Conservation (phyloP, 768 basidiomycete species). For the Russula sp. region DNA sequence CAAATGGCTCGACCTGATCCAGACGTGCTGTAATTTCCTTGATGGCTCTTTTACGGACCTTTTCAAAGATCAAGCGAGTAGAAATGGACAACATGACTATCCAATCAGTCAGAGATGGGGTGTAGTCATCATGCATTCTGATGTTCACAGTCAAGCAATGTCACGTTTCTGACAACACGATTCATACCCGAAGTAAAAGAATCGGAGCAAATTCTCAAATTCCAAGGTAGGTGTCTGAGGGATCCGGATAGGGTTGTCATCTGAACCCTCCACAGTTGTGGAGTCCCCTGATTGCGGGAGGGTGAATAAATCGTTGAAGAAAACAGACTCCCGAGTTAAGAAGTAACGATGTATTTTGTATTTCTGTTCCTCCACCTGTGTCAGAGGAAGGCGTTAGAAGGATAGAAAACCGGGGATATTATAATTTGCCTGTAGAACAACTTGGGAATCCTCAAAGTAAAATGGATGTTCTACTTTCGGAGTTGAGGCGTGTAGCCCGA, state of each 20-base stretch:
- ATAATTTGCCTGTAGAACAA: constrained; percentile 2
- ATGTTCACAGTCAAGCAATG: background rate
- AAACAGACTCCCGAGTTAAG: constrained; percentile 18
- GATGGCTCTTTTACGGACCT: constrained; percentile 16
- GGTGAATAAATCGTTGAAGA: constrained; percentile 18
- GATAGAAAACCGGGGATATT: background rate
- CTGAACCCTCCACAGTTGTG: constrained; percentile 17
- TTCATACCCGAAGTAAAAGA: constrained; percentile 22
- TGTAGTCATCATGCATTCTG: constrained; percentile 17
- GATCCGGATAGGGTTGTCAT: constrained; percentile 21
- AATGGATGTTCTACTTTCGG: background rate
- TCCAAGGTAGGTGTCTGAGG: constrained; percentile 12
- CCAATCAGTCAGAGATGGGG: constrained; percentile 13
- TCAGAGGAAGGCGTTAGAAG: background rate
- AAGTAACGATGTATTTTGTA: constrained; percentile 23
- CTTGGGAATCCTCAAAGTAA: constrained; percentile 6
- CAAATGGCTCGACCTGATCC: constrained; percentile 15
- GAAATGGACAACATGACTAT: constrained; percentile 19
- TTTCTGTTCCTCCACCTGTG: constrained; percentile 17
- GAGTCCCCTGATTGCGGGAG: constrained; percentile 19
- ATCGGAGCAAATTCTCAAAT: constrained; percentile 20
- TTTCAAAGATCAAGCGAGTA: constrained; percentile 13
- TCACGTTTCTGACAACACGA: background rate
- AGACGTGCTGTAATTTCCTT: constrained; percentile 12
- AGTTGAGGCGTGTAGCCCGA: too few species aligned